These are phyloP conservation scores for Aspergillus coremiiformis DNA, from an alignment of 495 filamentous ascomycete genomes.

Conservation along the genomic window DNA sequence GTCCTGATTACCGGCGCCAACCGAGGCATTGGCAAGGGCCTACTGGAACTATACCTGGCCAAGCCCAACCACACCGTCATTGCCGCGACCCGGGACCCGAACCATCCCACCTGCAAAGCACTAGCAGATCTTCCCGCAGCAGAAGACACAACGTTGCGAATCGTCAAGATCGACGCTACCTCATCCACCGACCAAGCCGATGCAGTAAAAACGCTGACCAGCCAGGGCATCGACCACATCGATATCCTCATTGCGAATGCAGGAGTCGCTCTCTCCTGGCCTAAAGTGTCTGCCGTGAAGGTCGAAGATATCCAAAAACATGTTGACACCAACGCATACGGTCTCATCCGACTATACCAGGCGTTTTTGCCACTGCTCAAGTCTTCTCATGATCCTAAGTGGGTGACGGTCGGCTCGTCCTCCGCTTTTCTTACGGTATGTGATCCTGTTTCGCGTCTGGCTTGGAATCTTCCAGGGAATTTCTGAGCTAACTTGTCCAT, in stretches of 20 bases:
- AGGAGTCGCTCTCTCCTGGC: constrained; percentile 21
- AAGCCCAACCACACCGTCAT: constrained; percentile 43
- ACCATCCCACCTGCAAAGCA: constrained; percentile 15
- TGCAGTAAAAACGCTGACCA: constrained; percentile 20
- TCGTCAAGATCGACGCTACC: constrained; percentile 37
- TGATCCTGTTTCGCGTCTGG: not conserved
- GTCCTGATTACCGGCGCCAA: constrained; percentile 31
- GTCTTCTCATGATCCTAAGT: constrained; percentile 27
- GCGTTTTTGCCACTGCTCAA: constrained; percentile 21
- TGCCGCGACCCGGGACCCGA: constrained; percentile 35
- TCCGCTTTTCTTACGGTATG: constrained; percentile 14
- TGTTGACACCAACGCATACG: constrained; percentile 6
- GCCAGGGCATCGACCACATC: constrained; percentile 28
- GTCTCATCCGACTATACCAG: constrained; percentile 9
- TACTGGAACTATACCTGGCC: constrained; percentile 31
- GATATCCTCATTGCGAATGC: constrained; percentile 50
- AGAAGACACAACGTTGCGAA: constrained; percentile 27
- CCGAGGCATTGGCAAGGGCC: constrained; percentile 42
- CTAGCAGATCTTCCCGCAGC: constrained; percentile 23
- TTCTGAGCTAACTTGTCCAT: not conserved
- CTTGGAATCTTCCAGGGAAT: not conserved
- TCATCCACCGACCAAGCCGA: constrained; percentile 17
- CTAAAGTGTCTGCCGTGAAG: constrained; percentile 13
- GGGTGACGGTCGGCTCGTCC: constrained; percentile 28
- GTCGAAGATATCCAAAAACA: constrained; percentile 19